Evolutionary conservation across 768 basidiomycete genomes (phyloP).

Genomic region (Hortiboletus flavorubellus): DNA sequence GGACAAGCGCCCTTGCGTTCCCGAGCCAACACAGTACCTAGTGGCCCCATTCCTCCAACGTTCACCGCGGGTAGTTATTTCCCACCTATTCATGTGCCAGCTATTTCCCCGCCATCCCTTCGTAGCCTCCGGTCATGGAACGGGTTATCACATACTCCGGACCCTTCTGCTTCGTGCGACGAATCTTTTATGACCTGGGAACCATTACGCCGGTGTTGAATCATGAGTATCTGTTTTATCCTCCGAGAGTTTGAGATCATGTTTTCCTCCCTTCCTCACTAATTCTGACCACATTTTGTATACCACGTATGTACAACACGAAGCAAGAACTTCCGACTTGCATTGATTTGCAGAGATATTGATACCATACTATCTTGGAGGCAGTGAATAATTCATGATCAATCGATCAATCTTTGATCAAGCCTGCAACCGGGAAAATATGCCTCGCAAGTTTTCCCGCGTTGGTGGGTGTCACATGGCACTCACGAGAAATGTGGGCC

Average conservation of each 20-base stretch:
- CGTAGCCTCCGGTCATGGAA: slow-evolving; percentile 20
- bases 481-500: not conserved
- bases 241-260: not conserved
- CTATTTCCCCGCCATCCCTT: slow-evolving; percentile 15
- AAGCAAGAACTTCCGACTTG: not conserved
- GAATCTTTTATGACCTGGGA: slow-evolving; percentile 66
- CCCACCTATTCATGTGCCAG: slow-evolving; percentile 21
- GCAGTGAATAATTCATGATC: too few species aligned
- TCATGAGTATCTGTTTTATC: not conserved
- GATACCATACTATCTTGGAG: not conserved
- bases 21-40: slow-evolving; percentile 13
- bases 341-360: not conserved
- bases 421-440: not conserved
- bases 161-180: slow-evolving; percentile 40
- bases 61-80: slow-evolving; percentile 14
- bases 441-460: not conserved
- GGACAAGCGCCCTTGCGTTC: slow-evolving; percentile 9
- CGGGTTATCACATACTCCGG: slow-evolving; percentile 16
- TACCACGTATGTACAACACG: slow-evolving; percentile 3
- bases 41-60: not conserved
- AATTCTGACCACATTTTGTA: not conserved
- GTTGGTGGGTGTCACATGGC: not conserved
- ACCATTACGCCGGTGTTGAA: slow-evolving; percentile 38
- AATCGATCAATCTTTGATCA: not conserved
- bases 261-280: not conserved